Evolutionary conservation across 257 asterid genomes (phyloP).

Genomic region (Forsythia suspensa): DNA sequence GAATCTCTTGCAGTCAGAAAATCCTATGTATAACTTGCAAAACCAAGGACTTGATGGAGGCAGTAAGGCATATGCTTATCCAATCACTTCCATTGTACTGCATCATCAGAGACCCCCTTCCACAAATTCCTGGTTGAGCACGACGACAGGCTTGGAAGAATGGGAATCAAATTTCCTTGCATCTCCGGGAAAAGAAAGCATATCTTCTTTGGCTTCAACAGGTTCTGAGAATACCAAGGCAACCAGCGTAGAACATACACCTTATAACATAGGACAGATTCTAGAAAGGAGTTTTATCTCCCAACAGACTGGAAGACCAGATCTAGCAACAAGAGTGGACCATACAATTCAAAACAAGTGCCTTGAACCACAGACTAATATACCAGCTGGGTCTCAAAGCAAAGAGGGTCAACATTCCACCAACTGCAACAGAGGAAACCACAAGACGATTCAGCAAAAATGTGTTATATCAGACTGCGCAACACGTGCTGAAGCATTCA

Average conservation of each 20-base stretch:
- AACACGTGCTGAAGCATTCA: constrained; percentile 41
- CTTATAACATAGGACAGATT: constrained; percentile 32
- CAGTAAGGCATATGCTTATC: constrained; percentile 25
- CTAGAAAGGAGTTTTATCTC: constrained; percentile 31
- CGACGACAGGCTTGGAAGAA: constrained; percentile 38
- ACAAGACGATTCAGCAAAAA: constrained; percentile 34
- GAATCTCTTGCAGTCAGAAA: constrained; percentile 33
- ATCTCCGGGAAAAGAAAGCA: constrained; percentile 37
- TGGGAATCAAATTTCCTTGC: constrained; percentile 39
- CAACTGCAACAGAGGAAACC: constrained; percentile 32
- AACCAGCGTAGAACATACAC: constrained; percentile 22
- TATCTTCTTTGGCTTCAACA: constrained; percentile 41
- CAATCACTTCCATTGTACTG: constrained; percentile 29
- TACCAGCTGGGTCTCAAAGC: constrained; percentile 28
- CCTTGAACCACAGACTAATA: constrained; percentile 21
- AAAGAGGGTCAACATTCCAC: constrained; percentile 30
- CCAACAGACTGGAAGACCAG: constrained; percentile 33
- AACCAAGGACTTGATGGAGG: constrained; percentile 18
- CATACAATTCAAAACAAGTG: constrained; percentile 25
- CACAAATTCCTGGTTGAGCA: constrained; percentile 36
- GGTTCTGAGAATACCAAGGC: constrained; percentile 31
- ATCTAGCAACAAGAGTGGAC: constrained; percentile 33
- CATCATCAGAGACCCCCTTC: constrained; percentile 28
- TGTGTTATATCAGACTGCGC: constrained; percentile 27
- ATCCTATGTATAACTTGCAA: constrained; percentile 26